Evolutionary conservation across 2,329 filamentous ascomycete genomes (phyloP).

Genomic region (Fusarium multiceps): DNA sequence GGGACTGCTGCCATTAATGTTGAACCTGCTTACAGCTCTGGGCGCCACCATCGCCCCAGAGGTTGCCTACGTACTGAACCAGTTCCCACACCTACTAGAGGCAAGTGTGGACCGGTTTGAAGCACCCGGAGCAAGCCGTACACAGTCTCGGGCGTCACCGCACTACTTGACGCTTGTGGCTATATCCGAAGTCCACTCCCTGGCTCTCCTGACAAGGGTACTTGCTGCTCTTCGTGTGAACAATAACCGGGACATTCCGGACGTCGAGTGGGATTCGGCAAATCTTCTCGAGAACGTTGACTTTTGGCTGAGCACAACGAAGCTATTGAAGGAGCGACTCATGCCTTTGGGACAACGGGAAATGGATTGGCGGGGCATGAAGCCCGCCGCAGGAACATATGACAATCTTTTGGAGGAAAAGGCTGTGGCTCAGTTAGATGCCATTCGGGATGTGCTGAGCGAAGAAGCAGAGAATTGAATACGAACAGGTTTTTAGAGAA

Average conservation of each 20-base stretch:
- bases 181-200: slow-evolving; percentile 80
- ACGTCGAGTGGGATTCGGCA: slow-evolving; percentile 79
- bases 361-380: slow-evolving; percentile 66
- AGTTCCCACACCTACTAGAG: slow-evolving; percentile 82
- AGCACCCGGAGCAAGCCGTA: slow-evolving; percentile 65
- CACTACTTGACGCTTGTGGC: slow-evolving; percentile 78
- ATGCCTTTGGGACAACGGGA: slow-evolving; percentile 80
- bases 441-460: slow-evolving; percentile 65
- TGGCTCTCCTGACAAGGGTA: slow-evolving; percentile 80
- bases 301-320: slow-evolving; percentile 78
- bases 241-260: slow-evolving; percentile 77
- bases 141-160: slow-evolving; percentile 59
- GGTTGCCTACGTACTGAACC: slow-evolving; percentile 86
- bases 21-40: slow-evolving; percentile 87
- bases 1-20: slow-evolving; percentile 85
- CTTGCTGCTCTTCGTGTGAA: slow-evolving; percentile 72
- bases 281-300: slow-evolving; percentile 84
- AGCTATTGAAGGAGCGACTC: slow-evolving; percentile 76
- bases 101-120: slow-evolving; percentile 80
- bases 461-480: slow-evolving; percentile 59
- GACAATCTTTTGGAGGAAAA: slow-evolving; percentile 80
- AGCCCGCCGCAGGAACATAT: slow-evolving; percentile 52
- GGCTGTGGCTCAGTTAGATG: slow-evolving; percentile 75
- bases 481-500: slow-evolving; percentile 15
- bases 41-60: slow-evolving; percentile 86